Conservation (phyloP, 257 asterid species). For the Petunia secreta region DNA sequence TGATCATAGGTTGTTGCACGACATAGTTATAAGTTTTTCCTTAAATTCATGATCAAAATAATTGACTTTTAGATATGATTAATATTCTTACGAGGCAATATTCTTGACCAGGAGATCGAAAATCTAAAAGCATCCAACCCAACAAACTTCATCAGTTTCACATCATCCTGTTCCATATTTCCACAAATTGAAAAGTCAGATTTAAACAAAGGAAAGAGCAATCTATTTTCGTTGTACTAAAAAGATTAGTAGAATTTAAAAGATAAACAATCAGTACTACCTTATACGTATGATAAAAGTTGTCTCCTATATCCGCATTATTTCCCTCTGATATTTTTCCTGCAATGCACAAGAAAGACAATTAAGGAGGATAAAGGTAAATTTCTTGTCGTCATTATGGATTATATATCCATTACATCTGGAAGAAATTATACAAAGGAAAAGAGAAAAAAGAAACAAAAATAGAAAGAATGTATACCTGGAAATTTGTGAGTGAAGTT, state of each 20-base stretch:
- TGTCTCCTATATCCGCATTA: conserved; percentile 43
- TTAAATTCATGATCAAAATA: not conserved
- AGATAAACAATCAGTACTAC: conserved; percentile 21
- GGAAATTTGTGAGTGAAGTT: conserved; percentile 33
- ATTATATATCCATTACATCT: no score
- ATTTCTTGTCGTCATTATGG: not conserved
- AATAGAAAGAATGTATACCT: not conserved
- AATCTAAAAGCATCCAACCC: conserved; percentile 37
- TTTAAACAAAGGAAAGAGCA: not conserved
- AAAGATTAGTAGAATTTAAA: not conserved
- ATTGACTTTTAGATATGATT: not conserved
- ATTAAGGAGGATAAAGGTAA: not conserved
- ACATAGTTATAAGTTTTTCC: not conserved
- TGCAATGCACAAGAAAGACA: not conserved
- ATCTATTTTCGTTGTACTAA: no score
- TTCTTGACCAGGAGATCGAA: conserved; percentile 40
- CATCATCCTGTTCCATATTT: conserved; percentile 35
- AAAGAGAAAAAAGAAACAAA: not conserved
- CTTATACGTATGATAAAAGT: conserved; percentile 39
- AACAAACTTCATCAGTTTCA: conserved; percentile 31
- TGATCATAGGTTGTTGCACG: not conserved
- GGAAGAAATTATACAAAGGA: no score
- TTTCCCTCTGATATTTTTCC: conserved; percentile 36
- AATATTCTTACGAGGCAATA: conserved; percentile 32
- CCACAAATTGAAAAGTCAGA: not conserved